Base-by-base conservation (phyloP, 108 stramenopile genomes). In the Nitzschia sp. region DNA sequence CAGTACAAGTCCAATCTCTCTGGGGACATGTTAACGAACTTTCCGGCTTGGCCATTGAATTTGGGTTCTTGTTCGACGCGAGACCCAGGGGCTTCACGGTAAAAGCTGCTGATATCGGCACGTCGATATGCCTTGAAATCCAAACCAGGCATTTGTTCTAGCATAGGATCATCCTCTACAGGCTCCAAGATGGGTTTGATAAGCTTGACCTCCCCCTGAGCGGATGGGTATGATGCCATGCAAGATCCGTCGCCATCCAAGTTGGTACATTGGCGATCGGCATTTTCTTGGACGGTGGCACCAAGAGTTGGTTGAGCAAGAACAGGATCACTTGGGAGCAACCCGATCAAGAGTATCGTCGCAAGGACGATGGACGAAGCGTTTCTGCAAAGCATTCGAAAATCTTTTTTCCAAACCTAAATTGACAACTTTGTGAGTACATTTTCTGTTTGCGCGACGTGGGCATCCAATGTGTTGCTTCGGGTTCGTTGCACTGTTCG, bases 21-120 rank as follows among this genome's bases (percentile, higher is more conserved):
- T n/a, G 83, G 83, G 42, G 65, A 68, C 70, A 84, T 65, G 54
- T 84, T 84, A 53, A 79, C 52, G 46, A 79, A 84, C 53, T 84
- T 84, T 34, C 77, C 83, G 8, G 79, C 79, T 50, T 71, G 72
- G n/a, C 83, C 83, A 65, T 73, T 41, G 52, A 74, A 78, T 10
- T 19, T 48, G 7, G 79, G 79, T 14, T n/a, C 68, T 48, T 29
- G 8, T 29, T 70, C 70, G 34, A 26, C 38, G n/a, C 63, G 62
- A 40, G 54, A 41, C 2, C 76, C 76, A 7, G 80, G 80, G 11
- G 67, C 54, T 26, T 79, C 67, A 14, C 51, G 40, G 68, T 81
- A 85, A 57, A 85, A 72, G 20, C 73, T 65, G 7, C 73, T 25
- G 42, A 85, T 71, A 56, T 85, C 80, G 2, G 77, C 75, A 38